Percentiles rank a stretch among this genome's conserved stretches.
phyloP scores from a whole-genome alignment of 441 rosid genomes.

The Adansonia rubrostipa region DNA sequence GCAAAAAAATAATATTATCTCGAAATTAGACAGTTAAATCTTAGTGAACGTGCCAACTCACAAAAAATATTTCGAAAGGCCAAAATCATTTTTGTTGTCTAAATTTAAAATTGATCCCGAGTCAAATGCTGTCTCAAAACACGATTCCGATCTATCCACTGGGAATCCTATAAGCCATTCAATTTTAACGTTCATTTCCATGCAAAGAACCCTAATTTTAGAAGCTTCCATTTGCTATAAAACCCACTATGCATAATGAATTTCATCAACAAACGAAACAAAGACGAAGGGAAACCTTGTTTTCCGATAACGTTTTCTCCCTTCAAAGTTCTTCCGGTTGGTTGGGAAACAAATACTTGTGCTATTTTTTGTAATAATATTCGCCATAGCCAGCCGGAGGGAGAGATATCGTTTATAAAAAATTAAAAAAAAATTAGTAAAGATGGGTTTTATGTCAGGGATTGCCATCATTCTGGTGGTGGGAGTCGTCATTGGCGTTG shows the following conservation, averaged over 20 bases:
- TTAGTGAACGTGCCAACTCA: no score
- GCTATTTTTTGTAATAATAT: not conserved
- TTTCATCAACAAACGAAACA: conserved; percentile 24
- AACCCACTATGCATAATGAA: not conserved
- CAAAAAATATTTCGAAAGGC: no score
- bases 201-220: not conserved
- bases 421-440: not conserved
- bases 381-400: conserved; percentile 26
- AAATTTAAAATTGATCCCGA: not conserved
- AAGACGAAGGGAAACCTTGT: not conserved
- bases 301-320: conserved; percentile 19
- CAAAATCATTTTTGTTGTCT: no score
- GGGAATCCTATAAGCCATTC: not conserved
- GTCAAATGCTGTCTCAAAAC: not conserved
- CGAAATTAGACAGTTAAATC: no score
- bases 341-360: not conserved
- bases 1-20: no score
- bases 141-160: not conserved
- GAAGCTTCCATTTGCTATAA: not conserved
- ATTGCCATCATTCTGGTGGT: conserved; percentile 66
- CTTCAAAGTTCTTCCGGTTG: conserved; percentile 12
- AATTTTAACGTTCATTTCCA: not conserved
- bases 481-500: conserved; percentile 62
- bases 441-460: conserved; percentile 45
- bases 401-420: conserved; percentile 26